phyloP scores from a whole-genome alignment of 371 early-diverging fungal genomes.

The Apophysomyces elegans region DNA sequence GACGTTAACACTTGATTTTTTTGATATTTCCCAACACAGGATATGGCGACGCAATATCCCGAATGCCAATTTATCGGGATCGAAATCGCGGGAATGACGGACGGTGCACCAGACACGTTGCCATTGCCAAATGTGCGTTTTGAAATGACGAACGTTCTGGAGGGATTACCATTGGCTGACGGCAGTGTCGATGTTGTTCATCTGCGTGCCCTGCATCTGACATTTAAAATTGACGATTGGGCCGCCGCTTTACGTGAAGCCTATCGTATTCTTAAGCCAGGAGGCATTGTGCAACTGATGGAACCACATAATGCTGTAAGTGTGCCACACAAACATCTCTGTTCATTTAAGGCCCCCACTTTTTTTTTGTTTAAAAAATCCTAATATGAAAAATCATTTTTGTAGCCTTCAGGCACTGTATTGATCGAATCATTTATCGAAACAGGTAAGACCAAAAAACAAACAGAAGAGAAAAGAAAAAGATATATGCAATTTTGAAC shows the following conservation, averaged over 20 bases:
- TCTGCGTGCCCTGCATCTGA: constrained; percentile 29
- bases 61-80: constrained; percentile 37
- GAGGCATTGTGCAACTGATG: constrained; percentile 40
- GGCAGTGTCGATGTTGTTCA: constrained; percentile 35
- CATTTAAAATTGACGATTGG: constrained; percentile 24
- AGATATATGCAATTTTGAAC: no score
- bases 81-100: constrained; percentile 19
- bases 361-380: neutral
- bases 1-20: neutral
- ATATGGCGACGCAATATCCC: constrained; percentile 45
- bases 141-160: constrained; percentile 10
- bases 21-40: constrained; percentile 21
- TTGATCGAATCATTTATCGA: constrained; percentile 47
- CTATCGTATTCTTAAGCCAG: constrained; percentile 34
- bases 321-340: neutral
- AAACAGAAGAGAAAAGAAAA: constrained; percentile 13
- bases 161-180: constrained; percentile 17
- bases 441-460: constrained; percentile 20
- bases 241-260: constrained; percentile 22
- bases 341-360: neutral
- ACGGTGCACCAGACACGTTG: constrained; percentile 21
- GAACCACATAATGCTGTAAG: constrained; percentile 37
- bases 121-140: constrained; percentile 33
- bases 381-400: no score
- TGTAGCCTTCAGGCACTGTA: constrained; percentile 38